Evolutionary conservation across 2,329 filamentous ascomycete genomes (phyloP).

Genomic region (Penicillium sp.): DNA sequence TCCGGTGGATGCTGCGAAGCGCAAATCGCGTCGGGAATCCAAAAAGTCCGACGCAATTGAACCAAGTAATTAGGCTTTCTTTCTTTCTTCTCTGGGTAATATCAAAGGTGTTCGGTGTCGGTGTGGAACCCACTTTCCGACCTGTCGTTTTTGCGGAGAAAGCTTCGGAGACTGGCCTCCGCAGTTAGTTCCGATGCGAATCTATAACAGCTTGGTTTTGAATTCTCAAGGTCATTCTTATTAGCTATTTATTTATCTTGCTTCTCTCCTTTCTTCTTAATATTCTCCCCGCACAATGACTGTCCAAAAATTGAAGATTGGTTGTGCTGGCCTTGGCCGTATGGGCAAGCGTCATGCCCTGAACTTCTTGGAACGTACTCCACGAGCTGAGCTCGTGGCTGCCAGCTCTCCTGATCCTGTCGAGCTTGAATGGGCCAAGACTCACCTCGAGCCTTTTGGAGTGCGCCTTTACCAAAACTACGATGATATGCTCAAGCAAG

Average conservation of each 20-base stretch:
- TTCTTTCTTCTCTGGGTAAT: not conserved
- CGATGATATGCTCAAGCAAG: conserved; percentile 58
- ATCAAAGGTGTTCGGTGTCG: not conserved
- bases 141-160: conserved; percentile 7
- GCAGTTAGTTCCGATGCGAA: conserved; percentile 2
- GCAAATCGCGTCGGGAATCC: conserved; percentile 29
- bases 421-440: conserved; percentile 52
- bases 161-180: conserved; percentile 22
- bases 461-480: conserved; percentile 55
- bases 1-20: conserved; percentile 53
- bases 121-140: conserved; percentile 25
- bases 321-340: conserved; percentile 51
- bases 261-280: not conserved
- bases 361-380: conserved; percentile 50
- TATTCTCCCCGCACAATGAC: conserved; percentile 21
- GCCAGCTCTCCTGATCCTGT: conserved; percentile 48
- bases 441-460: conserved; percentile 52
- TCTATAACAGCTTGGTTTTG: not conserved
- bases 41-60: conserved; percentile 24
- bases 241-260: not conserved
- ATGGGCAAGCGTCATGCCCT: conserved; percentile 53
- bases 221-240: not conserved
- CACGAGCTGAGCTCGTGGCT: conserved; percentile 51
- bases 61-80: not conserved
- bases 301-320: conserved; percentile 43